phyloP scores from a whole-genome alignment of 1,139 yeast genomes.

The Sugiyamaella pinicola region DNA sequence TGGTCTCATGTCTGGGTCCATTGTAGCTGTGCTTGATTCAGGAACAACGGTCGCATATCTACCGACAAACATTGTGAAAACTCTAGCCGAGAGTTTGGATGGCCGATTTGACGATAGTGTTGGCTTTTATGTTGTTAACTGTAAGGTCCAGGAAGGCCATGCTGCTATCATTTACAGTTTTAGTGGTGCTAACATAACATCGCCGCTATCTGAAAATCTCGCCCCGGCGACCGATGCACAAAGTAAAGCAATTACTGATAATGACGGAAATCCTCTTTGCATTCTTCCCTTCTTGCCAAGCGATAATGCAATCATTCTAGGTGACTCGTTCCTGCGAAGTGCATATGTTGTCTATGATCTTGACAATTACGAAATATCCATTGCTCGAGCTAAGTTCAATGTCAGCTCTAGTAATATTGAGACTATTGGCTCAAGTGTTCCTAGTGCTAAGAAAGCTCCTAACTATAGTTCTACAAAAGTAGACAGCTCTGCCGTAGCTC shows the following conservation, averaged over 20 bases:
- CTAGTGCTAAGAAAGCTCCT: slow-evolving; percentile 28
- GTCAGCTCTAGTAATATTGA: slow-evolving; percentile 30
- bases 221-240: slow-evolving; percentile 23
- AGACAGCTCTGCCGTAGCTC: slow-evolving; percentile 2
- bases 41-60: slow-evolving; percentile 43
- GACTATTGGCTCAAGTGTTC: slow-evolving; percentile 29
- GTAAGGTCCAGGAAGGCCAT: slow-evolving; percentile 23
- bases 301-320: slow-evolving; percentile 47
- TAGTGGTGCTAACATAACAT: slow-evolving; percentile 37
- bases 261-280: slow-evolving; percentile 24
- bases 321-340: slow-evolving; percentile 70
- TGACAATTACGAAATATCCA: slow-evolving; percentile 60
- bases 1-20: slow-evolving; percentile 21
- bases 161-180: slow-evolving; percentile 36
- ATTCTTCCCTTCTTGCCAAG: slow-evolving; percentile 15
- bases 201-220: slow-evolving; percentile 33
- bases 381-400: slow-evolving; percentile 58
- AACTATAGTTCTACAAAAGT: slow-evolving; percentile 21
- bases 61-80: slow-evolving; percentile 32
- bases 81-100: slow-evolving; percentile 22
- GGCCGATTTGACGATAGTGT: slow-evolving; percentile 22
- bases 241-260: slow-evolving; percentile 20
- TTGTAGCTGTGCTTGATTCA: slow-evolving; percentile 41
- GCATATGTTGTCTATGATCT: slow-evolving; percentile 77
- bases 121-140: slow-evolving; percentile 26